These are phyloP conservation scores for Candida ulmi DNA, from an alignment of 805 yeast species.

Conservation along the genomic window DNA sequence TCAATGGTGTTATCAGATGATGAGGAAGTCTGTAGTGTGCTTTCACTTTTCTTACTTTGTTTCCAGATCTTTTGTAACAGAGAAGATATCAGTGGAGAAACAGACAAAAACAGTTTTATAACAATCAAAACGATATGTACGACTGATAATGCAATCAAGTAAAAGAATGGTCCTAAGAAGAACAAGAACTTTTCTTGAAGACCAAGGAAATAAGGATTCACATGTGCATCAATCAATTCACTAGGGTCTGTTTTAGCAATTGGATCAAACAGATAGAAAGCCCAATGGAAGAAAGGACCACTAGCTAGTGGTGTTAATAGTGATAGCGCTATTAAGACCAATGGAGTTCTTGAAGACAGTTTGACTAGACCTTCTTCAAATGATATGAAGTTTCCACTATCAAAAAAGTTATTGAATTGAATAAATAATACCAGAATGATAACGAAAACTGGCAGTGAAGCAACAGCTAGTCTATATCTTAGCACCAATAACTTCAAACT, in stretches of 20 bases:
- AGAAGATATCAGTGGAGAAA: not conserved
- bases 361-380: conserved; percentile 41
- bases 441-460: conserved; percentile 63
- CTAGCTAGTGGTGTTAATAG: conserved; percentile 35
- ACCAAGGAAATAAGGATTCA: conserved; percentile 65
- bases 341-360: conserved; percentile 26
- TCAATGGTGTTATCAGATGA: not conserved
- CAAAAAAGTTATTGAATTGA: conserved; percentile 46
- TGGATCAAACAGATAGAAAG: conserved; percentile 47
- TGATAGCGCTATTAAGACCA: conserved; percentile 24
- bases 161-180: conserved; percentile 55
- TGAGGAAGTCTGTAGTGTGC: no score
- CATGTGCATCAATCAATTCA: conserved; percentile 35
- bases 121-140: conserved; percentile 31
- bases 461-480: conserved; percentile 70
- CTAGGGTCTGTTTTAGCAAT: conserved; percentile 41
- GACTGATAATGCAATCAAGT: conserved; percentile 37
- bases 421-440: conserved; percentile 44
- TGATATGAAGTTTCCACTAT: conserved; percentile 33
- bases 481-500: conserved; percentile 67
- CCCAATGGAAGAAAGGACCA: conserved; percentile 28
- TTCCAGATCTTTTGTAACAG: not conserved
- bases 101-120: conserved; percentile 1
- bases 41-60: no score
- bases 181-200: conserved; percentile 50